Evolutionary conservation across 2,329 filamentous ascomycete species (phyloP).

Genomic region (Fusarium abutilonis): DNA sequence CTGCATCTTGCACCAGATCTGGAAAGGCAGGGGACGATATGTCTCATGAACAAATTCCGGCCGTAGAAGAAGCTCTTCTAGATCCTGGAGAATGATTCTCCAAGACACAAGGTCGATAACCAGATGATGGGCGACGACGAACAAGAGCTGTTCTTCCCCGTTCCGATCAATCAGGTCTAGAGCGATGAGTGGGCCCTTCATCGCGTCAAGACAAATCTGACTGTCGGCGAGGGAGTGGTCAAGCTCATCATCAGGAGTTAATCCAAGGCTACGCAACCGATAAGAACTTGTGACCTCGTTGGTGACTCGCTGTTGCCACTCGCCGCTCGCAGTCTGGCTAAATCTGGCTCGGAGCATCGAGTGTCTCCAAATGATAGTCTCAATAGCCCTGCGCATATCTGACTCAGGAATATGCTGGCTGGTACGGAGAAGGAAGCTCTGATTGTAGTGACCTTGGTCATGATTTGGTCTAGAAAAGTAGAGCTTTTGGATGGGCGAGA

Average conservation of each 20-base stretch:
- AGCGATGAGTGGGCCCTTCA: constrained; percentile 17
- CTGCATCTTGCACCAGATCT: constrained; percentile 53
- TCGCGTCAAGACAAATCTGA: constrained; percentile 28
- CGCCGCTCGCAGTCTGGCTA: neutral
- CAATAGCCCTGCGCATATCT: constrained; percentile 20
- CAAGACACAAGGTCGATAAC: constrained; percentile 59
- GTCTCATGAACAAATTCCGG: constrained; percentile 14
- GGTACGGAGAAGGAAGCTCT: constrained; percentile 35
- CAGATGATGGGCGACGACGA: constrained; percentile 52
- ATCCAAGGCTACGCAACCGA: constrained; percentile 7
- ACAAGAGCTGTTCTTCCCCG: constrained; percentile 45
- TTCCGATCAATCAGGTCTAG: constrained; percentile 23
- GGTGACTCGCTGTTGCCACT: constrained; percentile 30
- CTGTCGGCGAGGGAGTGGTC: constrained; percentile 6
- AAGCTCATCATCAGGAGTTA: neutral
- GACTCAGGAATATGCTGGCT: neutral
- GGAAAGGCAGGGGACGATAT: constrained; percentile 47
- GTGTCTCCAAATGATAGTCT: constrained; percentile 19
- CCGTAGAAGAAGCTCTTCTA: constrained; percentile 50
- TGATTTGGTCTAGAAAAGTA: constrained; percentile 32
- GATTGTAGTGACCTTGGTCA: constrained; percentile 34
- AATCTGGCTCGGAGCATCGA: constrained; percentile 38
- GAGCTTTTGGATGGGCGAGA: constrained; percentile 37
- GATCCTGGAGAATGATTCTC: constrained; percentile 51
- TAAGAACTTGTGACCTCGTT: constrained; percentile 13